Evolutionary conservation across 2,329 filamentous ascomycete species (phyloP), one percentile per base, ranked within the genome.

Genomic region (Helicocarpus griseus): DNA sequence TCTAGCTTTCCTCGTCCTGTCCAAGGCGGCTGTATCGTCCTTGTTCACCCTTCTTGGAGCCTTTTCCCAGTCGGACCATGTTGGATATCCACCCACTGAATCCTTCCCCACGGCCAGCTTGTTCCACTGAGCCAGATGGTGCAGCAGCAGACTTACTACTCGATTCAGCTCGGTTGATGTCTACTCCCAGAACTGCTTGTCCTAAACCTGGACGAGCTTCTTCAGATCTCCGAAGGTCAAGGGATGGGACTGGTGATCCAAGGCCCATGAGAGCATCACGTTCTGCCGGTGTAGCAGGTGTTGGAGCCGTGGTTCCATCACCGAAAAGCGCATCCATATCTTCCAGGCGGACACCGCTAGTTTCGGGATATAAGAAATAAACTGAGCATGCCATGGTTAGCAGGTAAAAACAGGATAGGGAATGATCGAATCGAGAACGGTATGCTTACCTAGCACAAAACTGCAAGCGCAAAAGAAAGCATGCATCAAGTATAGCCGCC

Each of bases 311-410:
- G 24, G 87, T 93, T 33, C 90, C 87, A 68, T 98, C 93, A 57
- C 93, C 93, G 63, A 98, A 98, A 14, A 98, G 73, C 2, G 82
- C 79, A 66, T 95, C 88, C 93, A 98, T 98, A 60, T 98, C 93
- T 71, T 98, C 93, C 48, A 98, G 78, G 52, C 90, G 85, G 53
- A 98, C 84, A 61, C 94, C 94, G 59, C 90, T 93, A 0, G 93
- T 98, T 70, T 98, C 93, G 28, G 93, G 93, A 67, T 97, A 98
- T 59, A 95, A 81, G 71, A 97, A 97, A 72, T 91, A 98, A 6
- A 98, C 93, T 96, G 57, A 9, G 24, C 49, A 11, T 6, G 13
- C 8, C 11, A 1, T 7, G 22, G 49, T 55, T 49, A 54, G 45
- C 22, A 53, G 29, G 0, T 13, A 24, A 48, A 19, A 46, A 6